These are phyloP conservation scores for Flagelloscypha sp. DNA, from an alignment of 768 basidiomycete species.

Conservation along the genomic window DNA sequence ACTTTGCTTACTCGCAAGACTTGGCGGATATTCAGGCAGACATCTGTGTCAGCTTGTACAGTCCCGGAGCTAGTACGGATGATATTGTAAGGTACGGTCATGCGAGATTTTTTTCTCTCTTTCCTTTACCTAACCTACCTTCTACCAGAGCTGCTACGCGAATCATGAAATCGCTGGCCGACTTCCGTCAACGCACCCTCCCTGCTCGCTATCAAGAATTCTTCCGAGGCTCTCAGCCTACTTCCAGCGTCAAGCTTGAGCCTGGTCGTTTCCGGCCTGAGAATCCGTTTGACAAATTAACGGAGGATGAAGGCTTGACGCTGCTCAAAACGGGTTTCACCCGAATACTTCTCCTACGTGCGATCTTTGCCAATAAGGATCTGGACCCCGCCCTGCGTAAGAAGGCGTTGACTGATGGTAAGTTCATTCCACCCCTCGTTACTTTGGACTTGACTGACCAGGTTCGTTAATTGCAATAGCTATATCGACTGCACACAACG, in stretches of 20 bases:
- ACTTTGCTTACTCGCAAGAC: slow-evolving; percentile 69
- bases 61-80: slow-evolving; percentile 65
- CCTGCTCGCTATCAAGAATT: slow-evolving; percentile 68
- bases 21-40: slow-evolving; percentile 83
- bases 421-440: slow-evolving; percentile 14
- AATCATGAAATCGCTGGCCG: slow-evolving; percentile 70
- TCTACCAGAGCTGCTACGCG: slow-evolving; percentile 73
- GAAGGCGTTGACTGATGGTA: slow-evolving; percentile 73
- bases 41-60: slow-evolving; percentile 80
- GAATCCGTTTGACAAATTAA: no score
- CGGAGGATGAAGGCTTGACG: slow-evolving; percentile 76
- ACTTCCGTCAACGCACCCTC: slow-evolving; percentile 58
- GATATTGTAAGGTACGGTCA: slow-evolving; percentile 63
- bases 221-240: slow-evolving; percentile 70
- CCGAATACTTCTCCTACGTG: slow-evolving; percentile 68
- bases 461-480: slow-evolving; percentile 32
- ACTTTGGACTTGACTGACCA: not conserved
- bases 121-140: no score
- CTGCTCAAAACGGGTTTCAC: slow-evolving; percentile 78
- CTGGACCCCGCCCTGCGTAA: slow-evolving; percentile 56
- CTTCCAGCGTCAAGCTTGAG: no score
- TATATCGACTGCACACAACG: slow-evolving; percentile 80
- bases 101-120: no score
- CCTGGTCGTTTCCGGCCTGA: no score
- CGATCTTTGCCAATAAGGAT: slow-evolving; percentile 71